Evolutionary conservation across 257 asterid genomes (phyloP), one percentile per base, ranked within the genome.

Genomic region (Cinchona pubescens): DNA sequence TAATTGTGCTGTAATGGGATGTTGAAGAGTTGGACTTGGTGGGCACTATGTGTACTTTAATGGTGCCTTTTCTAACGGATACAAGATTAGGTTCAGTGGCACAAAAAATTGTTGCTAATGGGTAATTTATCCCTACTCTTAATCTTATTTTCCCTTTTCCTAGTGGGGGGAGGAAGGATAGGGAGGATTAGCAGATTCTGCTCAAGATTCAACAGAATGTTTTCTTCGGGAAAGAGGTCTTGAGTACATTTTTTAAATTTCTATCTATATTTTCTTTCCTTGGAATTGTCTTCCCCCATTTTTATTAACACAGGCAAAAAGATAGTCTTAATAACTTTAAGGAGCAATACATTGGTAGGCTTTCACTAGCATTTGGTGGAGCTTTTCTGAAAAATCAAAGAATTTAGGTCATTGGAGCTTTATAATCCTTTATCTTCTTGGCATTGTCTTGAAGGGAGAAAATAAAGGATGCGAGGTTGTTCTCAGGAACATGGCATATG

Each of bases 1-100:
- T 87, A 95, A 95, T 76, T 95, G 98, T 82, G 96, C 99, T 40
- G 99, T 92, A 80, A 95, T 95, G 99, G 97, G 99, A 65, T 92
- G 99, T 90, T 95, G 89, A 91, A 67, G 72, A 78, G 71, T 62
- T 71, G 82, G 72, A 71, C 13, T 63, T 72, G 51, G 71, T 72
- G 42, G 85, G 81, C 84, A 30, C 83, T 77, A 30, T 63, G 58
- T 74, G 72, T 76, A 70, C 73, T 76, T 67, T 48, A 69, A 64
- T 51, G 69, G 72, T 82, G 83, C 76, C 70, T 75, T 43, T 68
- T 64, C 81, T 67, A 72, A 76, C 82, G 79, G 68, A 79, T 76
- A 80, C 79, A 51, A 64, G 75, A 80, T 77, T 85, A n/a, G 86
- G 85, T 82, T 84, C 87, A 79, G 86, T 78, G 86, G 90, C 89